phyloP scores from a whole-genome alignment of 2,329 filamentous ascomycete species.

The Alternaria triticimaculans region DNA sequence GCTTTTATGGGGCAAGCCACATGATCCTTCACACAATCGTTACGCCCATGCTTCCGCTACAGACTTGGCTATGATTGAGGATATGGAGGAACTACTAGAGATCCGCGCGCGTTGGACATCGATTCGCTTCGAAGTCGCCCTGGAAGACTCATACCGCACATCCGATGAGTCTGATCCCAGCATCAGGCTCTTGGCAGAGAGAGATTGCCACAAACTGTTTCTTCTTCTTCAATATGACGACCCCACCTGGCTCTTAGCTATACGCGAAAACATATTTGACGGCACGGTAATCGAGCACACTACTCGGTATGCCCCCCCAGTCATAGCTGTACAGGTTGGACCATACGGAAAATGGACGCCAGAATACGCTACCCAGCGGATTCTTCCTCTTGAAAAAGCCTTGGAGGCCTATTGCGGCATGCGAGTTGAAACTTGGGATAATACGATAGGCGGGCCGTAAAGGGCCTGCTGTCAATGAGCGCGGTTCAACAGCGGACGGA shows the following conservation, averaged over 20 bases:
- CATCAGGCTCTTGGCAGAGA: background rate
- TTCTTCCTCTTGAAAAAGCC: no score
- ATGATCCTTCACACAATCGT: background rate
- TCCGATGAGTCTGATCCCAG: background rate
- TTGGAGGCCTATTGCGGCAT: background rate
- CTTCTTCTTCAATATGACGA: background rate
- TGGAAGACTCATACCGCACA: background rate
- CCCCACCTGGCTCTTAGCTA: background rate
- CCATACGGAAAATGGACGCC: no score
- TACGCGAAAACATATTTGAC: background rate
- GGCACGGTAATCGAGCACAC: background rate
- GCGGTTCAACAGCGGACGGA: background rate
- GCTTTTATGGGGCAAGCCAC: background rate
- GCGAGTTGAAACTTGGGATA: background rate
- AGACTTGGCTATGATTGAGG: background rate
- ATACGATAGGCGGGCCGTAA: background rate
- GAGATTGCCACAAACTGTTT: background rate
- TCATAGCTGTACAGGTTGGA: background rate
- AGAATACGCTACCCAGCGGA: no score
- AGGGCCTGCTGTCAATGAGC: background rate
- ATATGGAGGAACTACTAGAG: background rate
- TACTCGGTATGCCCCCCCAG: background rate
- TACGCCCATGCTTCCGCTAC: no score
- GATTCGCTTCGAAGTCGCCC: background rate
- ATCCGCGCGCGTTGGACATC: background rate